Evolutionary conservation across 257 asterid genomes (phyloP), one percentile per base, ranked within the genome.

Genomic region (Capsicum chinense): DNA sequence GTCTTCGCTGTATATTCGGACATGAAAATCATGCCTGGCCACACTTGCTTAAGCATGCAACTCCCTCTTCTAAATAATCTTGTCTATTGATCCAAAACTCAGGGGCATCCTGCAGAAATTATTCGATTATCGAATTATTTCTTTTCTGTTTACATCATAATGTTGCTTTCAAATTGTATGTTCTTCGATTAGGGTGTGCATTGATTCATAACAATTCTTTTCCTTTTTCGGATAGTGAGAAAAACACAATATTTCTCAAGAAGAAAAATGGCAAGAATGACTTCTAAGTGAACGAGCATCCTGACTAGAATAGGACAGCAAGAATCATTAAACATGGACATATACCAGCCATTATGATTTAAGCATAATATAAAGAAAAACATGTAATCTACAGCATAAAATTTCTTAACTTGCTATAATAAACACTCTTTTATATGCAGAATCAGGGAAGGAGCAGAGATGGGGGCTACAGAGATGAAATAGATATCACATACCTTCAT

Each of bases 51-150:
- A 97, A 88, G 88, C 98, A 97, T 83, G 88, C 94, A 87, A 92
- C 88, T 83, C 99, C 99, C 88, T 95, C 98, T 87, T 97, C 99
- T 92, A 97, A 83, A 93, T 97, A 97, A 91, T 95, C 99, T 92
- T 95, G 93, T 85, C 92, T 90, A 90, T 91, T 92, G 84, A 97
- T 97, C 99, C 99, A 97, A 88, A 97, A 97, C 89, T 95, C 99
- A 11, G 98, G 98, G 70, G 99, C 97, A 90, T 93, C 99, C 98
- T 95, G 95, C 92, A 88, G 79, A 83, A 37, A 76, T 81, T 39
- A 81, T 47, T 11, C 48, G 0, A 47, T 17, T 68, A 76, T 83
- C 50, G 19, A 82, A 2, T 60, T 82, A 39, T 76, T 76, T 52
- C 62, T 21, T 76, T 76, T 52, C 62, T 21, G 58, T 52, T 76